Conservation (phyloP, 305 asterid genomes). For the Fraxinus sp. region DNA sequence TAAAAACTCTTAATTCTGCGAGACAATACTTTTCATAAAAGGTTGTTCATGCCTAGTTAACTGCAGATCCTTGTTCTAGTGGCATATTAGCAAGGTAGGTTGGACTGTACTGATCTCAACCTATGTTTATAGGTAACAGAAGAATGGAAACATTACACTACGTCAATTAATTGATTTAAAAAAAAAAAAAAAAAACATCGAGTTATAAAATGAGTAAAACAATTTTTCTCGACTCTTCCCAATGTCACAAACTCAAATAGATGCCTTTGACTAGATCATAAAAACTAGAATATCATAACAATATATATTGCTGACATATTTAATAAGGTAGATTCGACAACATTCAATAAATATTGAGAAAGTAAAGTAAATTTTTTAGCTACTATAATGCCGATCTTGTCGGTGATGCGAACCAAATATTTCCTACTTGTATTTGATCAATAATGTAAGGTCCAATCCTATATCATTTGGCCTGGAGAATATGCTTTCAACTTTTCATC, state of each 20-base stretch:
- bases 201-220: background rate
- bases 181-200: background rate
- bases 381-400: background rate
- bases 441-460: background rate
- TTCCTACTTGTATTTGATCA: background rate
- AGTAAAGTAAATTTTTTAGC: background rate
- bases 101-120: background rate
- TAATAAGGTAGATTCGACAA: background rate
- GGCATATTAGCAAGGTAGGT: background rate
- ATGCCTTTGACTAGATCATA: background rate
- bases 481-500: constrained; percentile 47
- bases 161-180: background rate
- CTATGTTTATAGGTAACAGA: background rate
- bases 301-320: background rate
- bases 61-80: background rate
- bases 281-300: background rate
- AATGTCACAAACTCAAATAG: background rate
- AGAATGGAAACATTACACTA: background rate
- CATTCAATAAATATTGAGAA: background rate
- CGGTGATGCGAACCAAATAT: background rate
- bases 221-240: too few relatives aligned
- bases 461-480: constrained; percentile 8
- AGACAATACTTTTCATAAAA: background rate
- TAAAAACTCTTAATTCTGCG: background rate
- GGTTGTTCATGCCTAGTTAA: background rate